Evolutionary conservation across 352 stramenopile species (phyloP), one percentile per base, ranked within the genome.

Genomic region (Pythium apleroticum): DNA sequence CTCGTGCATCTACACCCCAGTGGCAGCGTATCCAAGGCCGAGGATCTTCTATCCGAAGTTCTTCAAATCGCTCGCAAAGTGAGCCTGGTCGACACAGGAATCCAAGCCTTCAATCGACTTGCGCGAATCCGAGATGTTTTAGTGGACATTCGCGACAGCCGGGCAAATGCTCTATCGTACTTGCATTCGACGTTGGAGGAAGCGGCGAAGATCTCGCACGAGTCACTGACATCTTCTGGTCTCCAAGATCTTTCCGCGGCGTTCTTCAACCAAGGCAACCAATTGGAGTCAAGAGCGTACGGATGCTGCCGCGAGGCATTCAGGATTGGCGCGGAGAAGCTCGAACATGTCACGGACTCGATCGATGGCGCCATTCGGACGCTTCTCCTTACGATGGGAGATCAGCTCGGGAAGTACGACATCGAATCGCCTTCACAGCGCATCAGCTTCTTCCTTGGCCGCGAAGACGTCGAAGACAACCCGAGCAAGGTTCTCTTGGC

Each of bases 371-470:
- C 66, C 5, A 60, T 92, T 28, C 71, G 75, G 15, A 73, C 71
- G 30, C 65, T 91, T 28, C 66, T 94, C 45, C 81, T 78, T n/a
- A 81, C 80, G 12, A 80, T 84, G 65, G 79, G 86, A 20, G 73
- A 86, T 24, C 76, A 89, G 19, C 86, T 94, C 55, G 65, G 62
- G 52, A 75, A 77, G n/a, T 93, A 90, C 63, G 86, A 81, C 27
- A 91, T 94, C 56, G 84, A 94, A 46, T 86, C 76, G 1, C 65
- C 73, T 37, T 62, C 74, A 5, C 80, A 93, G 39, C 80, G 74
- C 0, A 64, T 90, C 24, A 88, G 80, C 52, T 94, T 94, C 53
- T 88, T 91, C 24, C 60, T 94, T 11, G 84, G 84, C 2, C 77
- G 66, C 14, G 73, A 82, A 12, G 74, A 89, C 19, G 66, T 71